These are phyloP conservation scores for Xylaria intraflava DNA, from an alignment of 495 filamentous ascomycete species.

Conservation along the genomic window DNA sequence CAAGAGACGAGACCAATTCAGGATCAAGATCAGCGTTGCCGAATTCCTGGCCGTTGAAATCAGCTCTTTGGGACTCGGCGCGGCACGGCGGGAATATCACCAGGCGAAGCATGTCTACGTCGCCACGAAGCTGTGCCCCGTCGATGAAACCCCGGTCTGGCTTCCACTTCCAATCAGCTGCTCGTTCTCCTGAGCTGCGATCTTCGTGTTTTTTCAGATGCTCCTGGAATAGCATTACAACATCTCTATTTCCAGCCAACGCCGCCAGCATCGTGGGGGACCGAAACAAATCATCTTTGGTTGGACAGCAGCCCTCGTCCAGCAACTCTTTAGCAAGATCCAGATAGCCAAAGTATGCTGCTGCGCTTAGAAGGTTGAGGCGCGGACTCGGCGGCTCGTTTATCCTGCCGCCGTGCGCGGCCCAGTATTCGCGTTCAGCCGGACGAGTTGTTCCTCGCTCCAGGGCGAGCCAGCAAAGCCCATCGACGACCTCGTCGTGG, in stretches of 20 bases:
- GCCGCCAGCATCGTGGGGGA: conserved; percentile 16
- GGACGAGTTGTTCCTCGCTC: background rate
- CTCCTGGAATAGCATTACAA: conserved; percentile 14
- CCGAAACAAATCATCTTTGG: conserved; percentile 6
- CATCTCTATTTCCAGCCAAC: conserved; percentile 6
- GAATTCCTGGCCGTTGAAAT: conserved; percentile 8
- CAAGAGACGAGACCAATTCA: background rate
- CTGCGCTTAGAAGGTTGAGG: conserved; percentile 11
- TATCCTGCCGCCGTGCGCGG: background rate
- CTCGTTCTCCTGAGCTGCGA: background rate
- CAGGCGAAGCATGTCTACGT: conserved; percentile 14
- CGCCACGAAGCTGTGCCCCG: conserved; percentile 10
- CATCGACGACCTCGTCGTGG: conserved; percentile 6
- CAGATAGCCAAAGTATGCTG: conserved; percentile 13
- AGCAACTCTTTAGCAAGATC: conserved; percentile 12
- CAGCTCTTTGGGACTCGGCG: conserved; percentile 1
- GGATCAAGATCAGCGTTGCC: background rate
- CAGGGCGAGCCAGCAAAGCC: conserved; percentile 14
- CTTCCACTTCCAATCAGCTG: background rate
- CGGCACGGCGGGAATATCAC: conserved; percentile 14
- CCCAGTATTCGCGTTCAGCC: background rate
- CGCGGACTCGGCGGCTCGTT: background rate
- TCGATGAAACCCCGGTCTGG: background rate
- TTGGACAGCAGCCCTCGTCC: conserved; percentile 8
- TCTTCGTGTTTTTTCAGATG: conserved; percentile 7